Evolutionary conservation across 2,329 filamentous ascomycete genomes (phyloP).

Genomic region (Fusarium bulbicola): DNA sequence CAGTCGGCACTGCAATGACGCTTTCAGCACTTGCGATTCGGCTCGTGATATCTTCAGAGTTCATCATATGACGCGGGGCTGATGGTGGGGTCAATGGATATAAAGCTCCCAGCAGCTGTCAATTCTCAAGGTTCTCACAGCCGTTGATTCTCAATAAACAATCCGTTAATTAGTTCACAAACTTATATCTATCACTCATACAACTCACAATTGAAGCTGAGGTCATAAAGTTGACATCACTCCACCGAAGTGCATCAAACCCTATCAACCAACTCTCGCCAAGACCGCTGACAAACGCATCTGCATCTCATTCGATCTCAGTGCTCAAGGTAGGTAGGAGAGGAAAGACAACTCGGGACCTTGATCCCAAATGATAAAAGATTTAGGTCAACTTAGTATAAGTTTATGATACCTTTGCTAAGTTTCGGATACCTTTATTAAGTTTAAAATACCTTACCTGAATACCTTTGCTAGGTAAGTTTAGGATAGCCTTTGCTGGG

Average conservation of each 20-base stretch:
- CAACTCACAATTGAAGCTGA: background rate
- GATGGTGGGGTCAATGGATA: conserved; percentile 33
- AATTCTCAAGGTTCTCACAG: background rate
- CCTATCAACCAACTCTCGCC: conserved; percentile 15
- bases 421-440: background rate
- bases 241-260: conserved; percentile 2
- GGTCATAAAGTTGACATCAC: background rate
- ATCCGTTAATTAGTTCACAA: too few relatives aligned
- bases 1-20: background rate
- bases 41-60: conserved; percentile 18
- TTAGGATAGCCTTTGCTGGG: background rate
- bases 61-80: conserved; percentile 39
- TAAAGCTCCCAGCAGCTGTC: background rate
- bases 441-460: too few relatives aligned
- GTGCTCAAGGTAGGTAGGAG: background rate
- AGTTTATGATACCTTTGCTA: background rate
- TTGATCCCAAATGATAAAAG: background rate
- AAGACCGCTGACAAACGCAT: conserved; percentile 13
- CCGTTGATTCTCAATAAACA: background rate
- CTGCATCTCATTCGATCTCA: background rate
- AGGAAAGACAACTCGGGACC: background rate
- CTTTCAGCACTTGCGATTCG: background rate
- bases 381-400: background rate
- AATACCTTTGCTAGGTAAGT: background rate
- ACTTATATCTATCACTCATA: too few relatives aligned